Evolutionary conservation across 176 grass and related monocot genomes (phyloP).

Genomic region (Dendrocalamus sinicus): DNA sequence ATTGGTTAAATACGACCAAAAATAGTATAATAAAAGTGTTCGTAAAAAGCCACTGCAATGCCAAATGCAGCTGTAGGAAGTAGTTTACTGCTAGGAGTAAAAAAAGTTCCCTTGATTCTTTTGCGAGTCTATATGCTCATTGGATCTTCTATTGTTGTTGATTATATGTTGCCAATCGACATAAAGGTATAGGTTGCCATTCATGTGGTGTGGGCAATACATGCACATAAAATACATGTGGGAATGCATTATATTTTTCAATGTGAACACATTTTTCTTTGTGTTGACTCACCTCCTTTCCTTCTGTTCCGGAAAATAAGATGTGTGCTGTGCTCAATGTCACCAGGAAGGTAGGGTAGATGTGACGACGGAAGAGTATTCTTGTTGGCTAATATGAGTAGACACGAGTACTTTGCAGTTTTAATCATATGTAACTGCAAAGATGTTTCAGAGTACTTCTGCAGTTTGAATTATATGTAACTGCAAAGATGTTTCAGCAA

Average conservation of each 20-base stretch:
- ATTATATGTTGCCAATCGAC: neutral
- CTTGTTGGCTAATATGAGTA: constrained; percentile 10
- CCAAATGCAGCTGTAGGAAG: neutral
- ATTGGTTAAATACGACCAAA: neutral
- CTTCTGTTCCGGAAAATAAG: constrained; percentile 29
- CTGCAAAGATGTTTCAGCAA: neutral
- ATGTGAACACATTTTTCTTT: neutral
- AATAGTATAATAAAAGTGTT: neutral
- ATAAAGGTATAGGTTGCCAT: constrained; percentile 2
- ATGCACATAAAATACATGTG: neutral
- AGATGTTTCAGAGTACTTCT: neutral
- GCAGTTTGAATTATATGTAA: constrained; percentile 14
- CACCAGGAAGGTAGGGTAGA: neutral
- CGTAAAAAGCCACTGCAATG: neutral
- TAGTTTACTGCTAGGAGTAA: constrained; percentile 1
- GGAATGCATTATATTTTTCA: constrained; percentile 14
- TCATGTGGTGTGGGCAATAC: constrained; percentile 21
- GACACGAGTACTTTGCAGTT: neutral
- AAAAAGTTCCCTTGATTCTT: neutral
- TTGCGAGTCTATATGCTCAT: neutral
- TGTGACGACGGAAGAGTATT: neutral
- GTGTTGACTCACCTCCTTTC: neutral
- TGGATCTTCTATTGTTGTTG: neutral
- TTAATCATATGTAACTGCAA: constrained; percentile 11
- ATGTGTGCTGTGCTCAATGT: neutral